Evolutionary conservation across 306 rosid species (phyloP), one percentile per base, ranked within the genome.

Genomic region (Begonia peltatifolia): DNA sequence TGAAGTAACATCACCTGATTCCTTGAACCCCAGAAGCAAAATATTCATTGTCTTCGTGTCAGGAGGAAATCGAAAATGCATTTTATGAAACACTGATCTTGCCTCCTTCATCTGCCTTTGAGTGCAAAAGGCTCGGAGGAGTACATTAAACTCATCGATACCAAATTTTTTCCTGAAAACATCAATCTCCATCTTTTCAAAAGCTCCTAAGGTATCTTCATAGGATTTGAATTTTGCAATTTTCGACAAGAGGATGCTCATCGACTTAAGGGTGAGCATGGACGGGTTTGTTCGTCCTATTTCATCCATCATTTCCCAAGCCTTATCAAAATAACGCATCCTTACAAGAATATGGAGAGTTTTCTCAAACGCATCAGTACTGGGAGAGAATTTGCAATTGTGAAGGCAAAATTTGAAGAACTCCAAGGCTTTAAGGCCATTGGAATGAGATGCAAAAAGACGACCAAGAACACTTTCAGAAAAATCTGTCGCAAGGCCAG

Each of bases 51-150:
- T 85, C 84, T 80, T 83, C 0, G 79, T 74, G 63, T 73, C 66
- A 1, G 94, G 71, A 2, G 59, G 47, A 74, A 82, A 90, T 59
- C 80, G 80, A 3, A 74, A 49, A 63, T 69, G 71, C 76, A 78
- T 73, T 74, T 71, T 90, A 36, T 30, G 68, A 23, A 85, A 90
- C 68, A 85, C 80, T 0, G 94, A 83, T 52, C 71, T 75, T 3
- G 95, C 92, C 58, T 90, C 97, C 58, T 85, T 90, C 95, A 90
- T 83, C 62, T 74, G 87, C 59, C 95, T 79, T 47, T 83, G 94
- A 0, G 84, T 72, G 47, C 87, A 85, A 56, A 83, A 85, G 6
- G 86, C 87, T 68, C 71, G 62, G 46, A 90, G 73, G 17, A 90
- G 85, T 43, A 78, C 82, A 68, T 90, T 90, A 42, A 85, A 80